A percentile compares a stretch with the other conserved stretches of the same genome.
Evolutionary conservation across 2,329 filamentous ascomycete genomes (phyloP).

Genomic region (Diaporthe nobilis): DNA sequence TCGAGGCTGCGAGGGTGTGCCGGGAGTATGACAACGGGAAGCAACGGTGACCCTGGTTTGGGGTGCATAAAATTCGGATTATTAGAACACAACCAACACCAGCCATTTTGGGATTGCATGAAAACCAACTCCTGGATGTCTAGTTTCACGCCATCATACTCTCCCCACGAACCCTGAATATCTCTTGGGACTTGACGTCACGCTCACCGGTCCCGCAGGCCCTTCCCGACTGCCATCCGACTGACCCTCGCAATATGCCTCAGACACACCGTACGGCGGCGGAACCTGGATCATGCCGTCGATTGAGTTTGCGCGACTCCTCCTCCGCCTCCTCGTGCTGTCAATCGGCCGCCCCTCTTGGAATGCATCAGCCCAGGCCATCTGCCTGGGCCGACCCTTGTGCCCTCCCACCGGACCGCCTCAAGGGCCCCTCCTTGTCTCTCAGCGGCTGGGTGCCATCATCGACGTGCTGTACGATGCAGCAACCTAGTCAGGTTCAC

Average conservation of each 20-base stretch:
- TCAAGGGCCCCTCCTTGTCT: slow-evolving; percentile 26
- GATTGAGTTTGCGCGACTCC: slow-evolving; percentile 29
- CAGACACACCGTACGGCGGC: slow-evolving; percentile 14
- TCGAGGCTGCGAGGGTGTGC: slow-evolving; percentile 3
- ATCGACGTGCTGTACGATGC: background rate
- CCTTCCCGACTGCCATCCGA: slow-evolving; percentile 28
- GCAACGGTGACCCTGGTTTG: slow-evolving; percentile 32
- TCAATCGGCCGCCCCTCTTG: slow-evolving; percentile 15
- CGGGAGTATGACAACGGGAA: slow-evolving; percentile 1
- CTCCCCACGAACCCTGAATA: slow-evolving; percentile 19
- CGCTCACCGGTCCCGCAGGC: slow-evolving; percentile 2
- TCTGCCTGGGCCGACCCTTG: slow-evolving; percentile 5
- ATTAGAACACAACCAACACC: slow-evolving; percentile 15
- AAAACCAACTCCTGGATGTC: slow-evolving; percentile 31
- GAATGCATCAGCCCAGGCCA: slow-evolving; percentile 29
- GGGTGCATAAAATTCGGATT: slow-evolving; percentile 31
- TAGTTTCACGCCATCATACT: slow-evolving; percentile 28
- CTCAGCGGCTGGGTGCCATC: slow-evolving; percentile 27
- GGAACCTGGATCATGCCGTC: slow-evolving; percentile 24
- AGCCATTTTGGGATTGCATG: slow-evolving; percentile 31
- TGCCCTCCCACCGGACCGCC: background rate
- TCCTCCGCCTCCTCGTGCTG: slow-evolving; percentile 18
- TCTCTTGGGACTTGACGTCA: slow-evolving; percentile 33
- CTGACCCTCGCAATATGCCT: slow-evolving; percentile 28
- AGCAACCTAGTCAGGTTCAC: slow-evolving; percentile 1